Evolutionary conservation across 768 basidiomycete species (phyloP), one percentile per base, ranked within the genome.

Genomic region (Phylloporus sp.): DNA sequence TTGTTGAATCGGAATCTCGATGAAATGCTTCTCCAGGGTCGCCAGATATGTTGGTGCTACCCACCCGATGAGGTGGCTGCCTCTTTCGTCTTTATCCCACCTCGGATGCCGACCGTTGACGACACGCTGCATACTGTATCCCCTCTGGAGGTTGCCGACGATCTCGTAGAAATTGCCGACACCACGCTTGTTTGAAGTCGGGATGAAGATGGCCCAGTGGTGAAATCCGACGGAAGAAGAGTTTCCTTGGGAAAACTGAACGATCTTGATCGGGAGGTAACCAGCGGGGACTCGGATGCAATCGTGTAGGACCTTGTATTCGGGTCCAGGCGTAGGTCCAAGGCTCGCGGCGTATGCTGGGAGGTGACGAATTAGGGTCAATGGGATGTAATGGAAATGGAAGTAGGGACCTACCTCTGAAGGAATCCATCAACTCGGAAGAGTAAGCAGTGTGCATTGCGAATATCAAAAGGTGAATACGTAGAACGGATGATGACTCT

Each of bases 91-190:
- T 3, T 11, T 21, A 21, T 53, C 26, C 46, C 42, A 52, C 32
- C 7, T 10, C 1, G 9, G 5, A 23, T 52, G 45, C 4, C 42
- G 45, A 6, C 7, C 17, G 42, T 54, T 32, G 10, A 53, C 28
- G 15, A 45, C 3, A 10, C 36, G n/a, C 18, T 42, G 40, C 3
- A 18, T n/a, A 5, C 31, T 13, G 15, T 55, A 53, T 3, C 50
- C 39, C 0, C 28, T 36, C 26, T 18, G 32, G 6, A 45, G 39
- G 24, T 39, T 36, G 4, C 46, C 46, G 1, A 15, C 42, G 31
- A 53, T 18, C 18, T 45, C 50, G 32, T 53, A 48, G 34, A 23
- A 54, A 36, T 48, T 54, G 21, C 50, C 46, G 9, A 53, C 20
- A 2, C 42, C 46, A 3, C 50, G 42, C 3, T 18, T 21, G 13